Conservation (phyloP, 495 filamentous ascomycete genomes). For the Cercophora samala region DNA sequence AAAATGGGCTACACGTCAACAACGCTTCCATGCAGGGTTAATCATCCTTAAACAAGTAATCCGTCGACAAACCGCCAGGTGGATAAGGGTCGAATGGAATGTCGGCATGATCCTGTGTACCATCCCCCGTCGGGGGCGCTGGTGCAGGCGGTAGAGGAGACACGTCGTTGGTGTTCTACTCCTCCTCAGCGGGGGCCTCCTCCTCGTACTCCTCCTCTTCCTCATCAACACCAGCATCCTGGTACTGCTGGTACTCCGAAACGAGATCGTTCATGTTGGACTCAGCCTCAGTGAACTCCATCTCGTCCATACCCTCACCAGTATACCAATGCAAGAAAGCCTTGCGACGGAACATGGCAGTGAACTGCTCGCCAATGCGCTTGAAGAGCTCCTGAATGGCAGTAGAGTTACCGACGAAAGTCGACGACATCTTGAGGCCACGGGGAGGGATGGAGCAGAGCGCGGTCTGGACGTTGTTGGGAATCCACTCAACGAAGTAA, state of each 20-base stretch:
- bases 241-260: slow-evolving; percentile 99
- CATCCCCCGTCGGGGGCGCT: neutral
- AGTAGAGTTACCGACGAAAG: slow-evolving; percentile 99
- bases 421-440: slow-evolving; percentile 98
- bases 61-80: neutral
- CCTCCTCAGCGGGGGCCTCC: slow-evolving; percentile 53
- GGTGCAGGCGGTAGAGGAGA: neutral
- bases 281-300: slow-evolving; percentile 99
- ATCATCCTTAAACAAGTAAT: neutral
- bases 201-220: slow-evolving; percentile 65
- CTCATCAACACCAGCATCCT: slow-evolving; percentile 86
- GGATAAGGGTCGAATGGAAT: neutral
- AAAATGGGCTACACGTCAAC: neutral
- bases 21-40: neutral
- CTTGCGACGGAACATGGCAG: slow-evolving; percentile 99
- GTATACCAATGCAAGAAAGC: slow-evolving; percentile 99
- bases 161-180: slow-evolving; percentile 39
- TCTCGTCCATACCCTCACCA: slow-evolving; percentile 99
- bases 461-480: slow-evolving; percentile 99
- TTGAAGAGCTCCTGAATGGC: slow-evolving; percentile 99
- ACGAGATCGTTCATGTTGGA: slow-evolving; percentile 99
- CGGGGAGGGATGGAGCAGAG: slow-evolving; percentile 98
- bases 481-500: slow-evolving; percentile 99
- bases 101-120: neutral
- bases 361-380: slow-evolving; percentile 99